Percentiles rank a stretch among this genome's conserved stretches.
Conservation (phyloP, 176 grass and related monocot genomes). For the Avena atlantica region DNA sequence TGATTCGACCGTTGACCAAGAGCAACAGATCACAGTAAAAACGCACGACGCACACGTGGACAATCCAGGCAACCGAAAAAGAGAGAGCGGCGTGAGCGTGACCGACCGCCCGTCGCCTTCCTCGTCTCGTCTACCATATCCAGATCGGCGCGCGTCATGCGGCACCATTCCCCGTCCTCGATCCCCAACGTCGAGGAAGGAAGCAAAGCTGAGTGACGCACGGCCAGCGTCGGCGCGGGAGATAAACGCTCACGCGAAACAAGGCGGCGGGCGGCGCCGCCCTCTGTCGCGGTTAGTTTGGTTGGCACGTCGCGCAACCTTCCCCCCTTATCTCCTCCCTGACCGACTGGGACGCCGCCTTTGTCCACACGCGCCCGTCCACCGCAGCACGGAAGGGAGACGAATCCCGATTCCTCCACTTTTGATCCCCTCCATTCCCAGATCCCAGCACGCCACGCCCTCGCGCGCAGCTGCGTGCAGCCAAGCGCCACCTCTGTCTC, state of each 20-base stretch:
- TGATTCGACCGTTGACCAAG: not conserved
- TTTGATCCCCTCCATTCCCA: slow-evolving; percentile 12
- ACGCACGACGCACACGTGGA: not conserved
- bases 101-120: slow-evolving; percentile 21
- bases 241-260: not conserved
- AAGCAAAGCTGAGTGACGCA: not conserved
- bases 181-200: not conserved
- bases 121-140: not conserved
- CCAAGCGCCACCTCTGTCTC: not conserved
- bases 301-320: slow-evolving; percentile 5
- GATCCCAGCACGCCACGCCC: slow-evolving; percentile 48
- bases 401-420: slow-evolving; percentile 25
- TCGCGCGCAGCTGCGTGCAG: not conserved
- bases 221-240: slow-evolving; percentile 9
- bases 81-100: not conserved
- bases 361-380: slow-evolving; percentile 36
- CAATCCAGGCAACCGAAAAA: not conserved
- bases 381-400: not conserved
- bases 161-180: not conserved
- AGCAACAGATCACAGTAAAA: not conserved
- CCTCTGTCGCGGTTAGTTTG: slow-evolving; percentile 20
- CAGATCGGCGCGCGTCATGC: slow-evolving; percentile 10
- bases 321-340: slow-evolving; percentile 29
- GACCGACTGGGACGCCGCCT: slow-evolving; percentile 36
- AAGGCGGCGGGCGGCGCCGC: not conserved